Base-by-base conservation (phyloP, 1,139 yeast species). In the Diutina scorzettiae region DNA sequence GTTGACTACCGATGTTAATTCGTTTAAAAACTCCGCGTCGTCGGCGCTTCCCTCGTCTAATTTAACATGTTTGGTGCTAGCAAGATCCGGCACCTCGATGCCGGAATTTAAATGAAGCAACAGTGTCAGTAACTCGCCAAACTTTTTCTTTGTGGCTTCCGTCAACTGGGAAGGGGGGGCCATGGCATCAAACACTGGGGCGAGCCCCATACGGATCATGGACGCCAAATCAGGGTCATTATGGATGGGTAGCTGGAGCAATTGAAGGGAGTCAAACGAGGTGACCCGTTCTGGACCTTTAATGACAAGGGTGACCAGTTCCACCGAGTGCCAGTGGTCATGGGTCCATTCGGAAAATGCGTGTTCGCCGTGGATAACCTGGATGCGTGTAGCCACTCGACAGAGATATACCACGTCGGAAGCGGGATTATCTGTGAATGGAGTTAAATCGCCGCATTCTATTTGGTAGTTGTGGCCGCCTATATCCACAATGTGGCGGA, bases 1-100 rank as follows among this genome's bases (percentile, higher is more conserved):
- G 50, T 83, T 83, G 4, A 80, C 91, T 5, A 67, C 69, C 3
- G 71, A 59, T 41, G 89, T 91, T 11, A 86, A 58, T 36, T 69
- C 70, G 52, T 87, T 87, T 40, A 86, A 62, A 47, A 81, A 70
- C 0, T 58, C 55, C 8, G 25, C 19, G 6, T 32, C 23, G 2
- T 32, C 16, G 21, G 25, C 25, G 8, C 9, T 19, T 2, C 14
- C 29, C 12, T 19, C 29, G 5, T 9, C 16, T n/a, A 11, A 11
- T 4, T 20, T 11, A 5, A 19, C 4, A 9, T 12, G 28, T 12
- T 12, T 2, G 8, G 27, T n/a, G 8, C 27, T n/a, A 4, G n/a
- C 25, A 12, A 34, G 29, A n/a, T 34, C 39, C 16, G 39, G 39
- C 17, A 34, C 28, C 12, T 20, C 18, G 14, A 34, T 23, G 4